Evolutionary conservation across 1,284 basidiomycete genomes (phyloP), one percentile per base, ranked within the genome.

Genomic region (Cryptococcus hybrid): DNA sequence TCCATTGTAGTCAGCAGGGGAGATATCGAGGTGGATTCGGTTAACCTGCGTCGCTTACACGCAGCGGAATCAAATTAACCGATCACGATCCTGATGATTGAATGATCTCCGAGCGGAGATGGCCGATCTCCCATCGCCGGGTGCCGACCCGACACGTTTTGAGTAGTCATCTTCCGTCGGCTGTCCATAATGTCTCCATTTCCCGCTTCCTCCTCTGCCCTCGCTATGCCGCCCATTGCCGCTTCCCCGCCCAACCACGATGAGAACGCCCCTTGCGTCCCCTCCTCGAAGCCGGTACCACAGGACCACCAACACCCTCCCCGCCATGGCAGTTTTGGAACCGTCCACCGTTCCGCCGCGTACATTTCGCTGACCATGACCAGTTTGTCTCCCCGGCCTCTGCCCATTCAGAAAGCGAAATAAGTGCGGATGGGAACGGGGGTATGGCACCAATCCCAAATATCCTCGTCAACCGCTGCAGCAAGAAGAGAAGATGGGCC

Each of bases 321-420:
- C 48, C 18, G 42, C 45, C 52, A 49, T 63, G 61, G 61, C 56
- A 63, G 38, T 60, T 63, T 43, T 63, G 58, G 59, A 56, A 56
- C 35, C 53, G 56, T 45, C 54, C 60, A 3, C 60, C 60, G 4
- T 61, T 61, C 54, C 39, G 48, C 2, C 51, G 44, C 5, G 58
- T 62, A 11, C 57, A 45, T 12, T 62, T 62, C 40, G 52, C 48
- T 3, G 53, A 54, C 12, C 36, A 47, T 13, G 51, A 51, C 46
- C 44, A 59, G 3, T 47, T 18, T 13, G 15, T 36, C 30, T 47
- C 36, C 47, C 46, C 39, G 30, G 30, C 3, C 5, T 36, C 39
- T 15, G 51, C 15, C 40, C 15, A 7, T 11, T 18, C 37, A 15
- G 36, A 45, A 55, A n/a, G 51, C 43, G 50, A 15, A 45, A 15